Base-by-base conservation (phyloP, 495 filamentous ascomycete genomes). In the Astrothelium macrocarpum region DNA sequence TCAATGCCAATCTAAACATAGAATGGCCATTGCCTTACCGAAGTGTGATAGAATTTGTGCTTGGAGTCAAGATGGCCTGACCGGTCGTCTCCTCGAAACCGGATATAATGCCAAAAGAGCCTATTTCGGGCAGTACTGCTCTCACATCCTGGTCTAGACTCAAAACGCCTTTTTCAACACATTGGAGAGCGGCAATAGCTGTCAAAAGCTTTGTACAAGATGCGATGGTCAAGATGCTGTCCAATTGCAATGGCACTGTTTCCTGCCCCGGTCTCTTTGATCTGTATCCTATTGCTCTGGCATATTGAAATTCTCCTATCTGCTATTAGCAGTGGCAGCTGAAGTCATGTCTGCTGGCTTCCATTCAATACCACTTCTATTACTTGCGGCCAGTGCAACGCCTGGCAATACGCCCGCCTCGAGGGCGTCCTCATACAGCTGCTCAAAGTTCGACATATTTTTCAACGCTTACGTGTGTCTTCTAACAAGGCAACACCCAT, bases 131-230 rank as follows among this genome's bases (percentile, higher is more conserved):
- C 1, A 73, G 32, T 14, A 67, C 53, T 12, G 64, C 61, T 29
- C 59, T 61, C 16, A 71, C 36, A 11, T 64, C 45, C 7, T 69
- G 69, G 53, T 71, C 70, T 1, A 74, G 63, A 0, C 53, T 53
- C 28, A 71, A 62, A 42, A 64, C 66, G 20, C 70, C 69, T 26
- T 65, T 59, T 62, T 74, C 71, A 16, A 74, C 67, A 45, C 36
- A 59, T 59, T 73, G 67, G 9, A 74, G 36, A 12, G 69, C 69
- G 14, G 66, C 62, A 59, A 74, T 69, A 26, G 63, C 65, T 20
- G 69, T 67, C 16, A 74, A 64, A 20, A 73, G 65, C 61, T 73
- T 72, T 20, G 64, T 65, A 53, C 46, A 58, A 1, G 46, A 59
- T 11, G 32, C 62, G 18, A 64, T 16, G 46, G 29, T 61, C 12